Conservation (phyloP, 1,139 yeast species). For the Saccharomyces hybrid region DNA sequence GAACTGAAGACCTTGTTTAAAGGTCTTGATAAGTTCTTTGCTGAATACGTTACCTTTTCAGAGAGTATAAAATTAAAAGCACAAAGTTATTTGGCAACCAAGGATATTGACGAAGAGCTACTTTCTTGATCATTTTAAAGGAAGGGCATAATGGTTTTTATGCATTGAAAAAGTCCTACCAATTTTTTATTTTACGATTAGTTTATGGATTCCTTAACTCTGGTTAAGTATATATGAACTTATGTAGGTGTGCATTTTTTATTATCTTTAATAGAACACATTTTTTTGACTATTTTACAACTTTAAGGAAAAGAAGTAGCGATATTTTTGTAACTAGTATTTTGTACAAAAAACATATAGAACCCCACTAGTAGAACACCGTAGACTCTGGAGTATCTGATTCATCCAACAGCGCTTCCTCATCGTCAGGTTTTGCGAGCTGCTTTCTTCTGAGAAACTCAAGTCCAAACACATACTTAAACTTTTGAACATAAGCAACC, state of each 20-base stretch:
- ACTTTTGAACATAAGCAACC: conserved; percentile 41
- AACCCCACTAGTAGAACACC: conserved; percentile 6
- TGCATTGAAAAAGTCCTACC: too few relatives aligned
- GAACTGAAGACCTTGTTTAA: conserved; percentile 45
- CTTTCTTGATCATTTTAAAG: too few relatives aligned
- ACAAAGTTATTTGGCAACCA: conserved; percentile 32
- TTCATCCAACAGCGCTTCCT: conserved; percentile 12
- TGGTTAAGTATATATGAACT: too few relatives aligned
- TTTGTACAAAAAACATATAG: not conserved
- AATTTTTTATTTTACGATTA: too few relatives aligned
- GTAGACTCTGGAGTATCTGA: conserved; percentile 5
- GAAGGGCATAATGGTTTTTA: too few relatives aligned
- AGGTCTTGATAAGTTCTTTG: conserved; percentile 42
- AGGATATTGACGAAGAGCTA: conserved; percentile 14
- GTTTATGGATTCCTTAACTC: too few relatives aligned
- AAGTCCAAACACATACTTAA: conserved; percentile 44
- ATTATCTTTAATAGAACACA: too few relatives aligned
- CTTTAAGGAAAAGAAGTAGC: not conserved
- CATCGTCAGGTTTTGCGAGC: conserved; percentile 12
- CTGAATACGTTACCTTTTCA: conserved; percentile 41
- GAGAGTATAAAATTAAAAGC: conserved; percentile 33
- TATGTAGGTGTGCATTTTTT: too few relatives aligned
- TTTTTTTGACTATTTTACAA: not conserved
- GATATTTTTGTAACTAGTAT: not conserved
- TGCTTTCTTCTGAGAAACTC: conserved; percentile 34